phyloP scores from a whole-genome alignment of 306 rosid genomes.

The Inga oerstediana region DNA sequence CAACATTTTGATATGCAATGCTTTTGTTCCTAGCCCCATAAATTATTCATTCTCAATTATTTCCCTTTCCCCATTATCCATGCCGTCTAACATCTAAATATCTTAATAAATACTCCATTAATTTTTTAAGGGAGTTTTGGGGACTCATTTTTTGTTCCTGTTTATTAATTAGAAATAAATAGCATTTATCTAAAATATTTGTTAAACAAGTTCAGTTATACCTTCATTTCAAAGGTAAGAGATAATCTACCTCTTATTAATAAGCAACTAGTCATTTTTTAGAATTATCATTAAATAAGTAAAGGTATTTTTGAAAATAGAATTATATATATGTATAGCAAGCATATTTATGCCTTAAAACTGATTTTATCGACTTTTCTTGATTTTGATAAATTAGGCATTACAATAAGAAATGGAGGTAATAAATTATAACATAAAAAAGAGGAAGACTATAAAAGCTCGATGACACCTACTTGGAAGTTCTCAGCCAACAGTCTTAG shows the following conservation, averaged over 20 bases:
- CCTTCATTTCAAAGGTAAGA: neutral
- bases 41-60: neutral
- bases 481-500: too few relatives aligned
- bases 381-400: too few relatives aligned
- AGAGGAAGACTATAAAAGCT: too few relatives aligned
- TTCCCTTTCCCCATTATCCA: neutral
- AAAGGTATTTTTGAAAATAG: too few relatives aligned
- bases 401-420: too few relatives aligned
- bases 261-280: too few relatives aligned
- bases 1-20: conserved; percentile 30
- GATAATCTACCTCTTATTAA: neutral
- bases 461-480: too few relatives aligned
- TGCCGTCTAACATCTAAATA: neutral
- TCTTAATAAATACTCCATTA: neutral
- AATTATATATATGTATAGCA: too few relatives aligned
- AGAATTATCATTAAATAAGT: too few relatives aligned
- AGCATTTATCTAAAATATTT: neutral
- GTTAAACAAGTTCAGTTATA: neutral
- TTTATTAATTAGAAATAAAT: neutral
- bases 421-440: too few relatives aligned
- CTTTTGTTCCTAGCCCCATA: conserved; percentile 27
- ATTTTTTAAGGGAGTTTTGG: neutral
- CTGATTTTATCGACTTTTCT: too few relatives aligned
- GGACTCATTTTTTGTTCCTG: neutral
- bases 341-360: too few relatives aligned